phyloP scores from a whole-genome alignment of 768 basidiomycete genomes.

The Daedaleopsis nitida region DNA sequence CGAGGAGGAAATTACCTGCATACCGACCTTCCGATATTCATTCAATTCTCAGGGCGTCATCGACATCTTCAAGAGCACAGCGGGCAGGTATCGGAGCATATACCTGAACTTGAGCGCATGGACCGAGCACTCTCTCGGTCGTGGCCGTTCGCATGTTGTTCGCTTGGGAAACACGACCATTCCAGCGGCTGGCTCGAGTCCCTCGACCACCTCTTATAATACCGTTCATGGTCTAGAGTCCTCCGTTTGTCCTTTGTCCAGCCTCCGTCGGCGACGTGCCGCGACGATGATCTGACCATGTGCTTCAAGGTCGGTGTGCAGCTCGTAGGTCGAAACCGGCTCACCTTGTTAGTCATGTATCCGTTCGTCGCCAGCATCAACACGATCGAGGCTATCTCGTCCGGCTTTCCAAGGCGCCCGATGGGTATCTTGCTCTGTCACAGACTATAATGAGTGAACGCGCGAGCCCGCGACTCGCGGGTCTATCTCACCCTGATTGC shows the following conservation, averaged over 20 bases:
- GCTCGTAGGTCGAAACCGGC: constrained; percentile 1
- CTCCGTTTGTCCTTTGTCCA: constrained; percentile 44
- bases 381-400: constrained; percentile 54
- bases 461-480: not conserved
- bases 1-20: too few species aligned
- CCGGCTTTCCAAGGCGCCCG: constrained; percentile 50
- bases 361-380: constrained; percentile 50
- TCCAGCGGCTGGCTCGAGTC: too few species aligned
- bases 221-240: constrained; percentile 32
- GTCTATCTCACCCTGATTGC: constrained; percentile 34
- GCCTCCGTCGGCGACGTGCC: constrained; percentile 51
- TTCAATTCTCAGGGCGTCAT: too few species aligned
- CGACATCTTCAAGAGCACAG: too few species aligned
- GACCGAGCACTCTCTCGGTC: too few species aligned
- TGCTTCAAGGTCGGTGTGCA: not conserved
- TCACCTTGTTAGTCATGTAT: constrained; percentile 61
- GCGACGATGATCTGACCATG: constrained; percentile 43
- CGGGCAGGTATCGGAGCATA: too few species aligned
- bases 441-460: not conserved
- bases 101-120: too few species aligned
- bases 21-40: too few species aligned
- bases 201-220: too few species aligned
- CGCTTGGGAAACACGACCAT: too few species aligned
- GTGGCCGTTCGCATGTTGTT: not conserved
- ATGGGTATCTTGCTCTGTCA: constrained; percentile 48